These are phyloP conservation scores for Cucumis cinereus DNA, from an alignment of 306 rosid species.

Conservation along the genomic window DNA sequence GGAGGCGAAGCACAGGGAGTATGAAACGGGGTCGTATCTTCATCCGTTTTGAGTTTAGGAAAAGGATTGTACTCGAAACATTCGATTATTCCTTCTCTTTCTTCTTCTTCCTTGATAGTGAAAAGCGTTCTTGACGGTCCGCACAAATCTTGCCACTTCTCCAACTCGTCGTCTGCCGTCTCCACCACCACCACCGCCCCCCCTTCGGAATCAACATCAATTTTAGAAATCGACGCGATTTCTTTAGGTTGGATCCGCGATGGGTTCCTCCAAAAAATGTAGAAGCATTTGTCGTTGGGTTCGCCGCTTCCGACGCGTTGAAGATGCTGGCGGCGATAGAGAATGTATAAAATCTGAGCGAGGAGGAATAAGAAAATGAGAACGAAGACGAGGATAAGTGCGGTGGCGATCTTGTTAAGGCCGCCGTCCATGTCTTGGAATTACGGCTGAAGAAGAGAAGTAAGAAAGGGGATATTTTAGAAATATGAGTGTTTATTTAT, in stretches of 20 bases:
- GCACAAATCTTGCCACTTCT: slow-evolving; percentile 23
- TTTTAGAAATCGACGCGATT: not conserved
- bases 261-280: slow-evolving; percentile 12
- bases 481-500: not conserved
- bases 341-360: slow-evolving; percentile 21
- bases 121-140: slow-evolving; percentile 26
- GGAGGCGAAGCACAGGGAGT: slow-evolving; percentile 41
- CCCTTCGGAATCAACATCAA: not conserved
- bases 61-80: not conserved
- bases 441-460: not conserved
- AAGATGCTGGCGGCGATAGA: slow-evolving; percentile 10
- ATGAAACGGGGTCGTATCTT: slow-evolving; percentile 21
- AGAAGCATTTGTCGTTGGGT: not conserved
- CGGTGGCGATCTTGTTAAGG: slow-evolving; percentile 13
- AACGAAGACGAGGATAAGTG: slow-evolving; percentile 9
- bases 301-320: no score
- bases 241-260: slow-evolving; percentile 19
- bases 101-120: slow-evolving; percentile 33
- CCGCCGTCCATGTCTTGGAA: slow-evolving; percentile 9
- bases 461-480: not conserved
- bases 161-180: slow-evolving; percentile 9
- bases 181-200: slow-evolving; percentile 12
- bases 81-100: slow-evolving; percentile 20
- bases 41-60: not conserved
- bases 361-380: slow-evolving; percentile 14